These are phyloP conservation scores for Quambalaria eucalypti DNA, from an alignment of 1,284 basidiomycete species.

Conservation along the genomic window DNA sequence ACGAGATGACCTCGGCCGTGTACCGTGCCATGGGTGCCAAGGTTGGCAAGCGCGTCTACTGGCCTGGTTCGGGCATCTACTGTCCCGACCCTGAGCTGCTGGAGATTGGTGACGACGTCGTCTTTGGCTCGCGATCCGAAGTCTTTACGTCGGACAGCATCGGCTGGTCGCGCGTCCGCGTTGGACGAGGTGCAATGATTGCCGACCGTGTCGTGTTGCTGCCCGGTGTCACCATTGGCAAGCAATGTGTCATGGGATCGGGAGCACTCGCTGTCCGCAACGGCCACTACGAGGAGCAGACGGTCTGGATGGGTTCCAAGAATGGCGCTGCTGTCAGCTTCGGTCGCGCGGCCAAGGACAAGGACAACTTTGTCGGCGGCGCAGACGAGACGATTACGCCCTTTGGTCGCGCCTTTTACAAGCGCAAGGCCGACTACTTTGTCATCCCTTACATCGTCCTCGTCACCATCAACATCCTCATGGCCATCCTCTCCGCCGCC, in stretches of 20 bases:
- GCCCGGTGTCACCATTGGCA: conserved; percentile 42
- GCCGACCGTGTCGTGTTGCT: conserved; percentile 45
- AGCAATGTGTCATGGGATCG: conserved; percentile 46
- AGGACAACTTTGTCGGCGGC: conserved; percentile 9
- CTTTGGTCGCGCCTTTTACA: conserved; percentile 46
- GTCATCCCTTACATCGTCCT: conserved; percentile 45
- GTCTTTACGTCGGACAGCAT: conserved; percentile 46
- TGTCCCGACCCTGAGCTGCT: conserved; percentile 46
- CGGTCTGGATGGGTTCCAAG: conserved; percentile 47
- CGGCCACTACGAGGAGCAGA: conserved; percentile 44
- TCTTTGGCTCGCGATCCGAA: conserved; percentile 46
- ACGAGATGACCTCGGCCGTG: conserved; percentile 46
- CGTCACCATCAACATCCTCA: conserved; percentile 40
- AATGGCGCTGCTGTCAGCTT: conserved; percentile 47
- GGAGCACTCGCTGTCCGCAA: conserved; percentile 43
- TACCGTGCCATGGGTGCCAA: conserved; percentile 46
- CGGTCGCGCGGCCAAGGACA: conserved; percentile 33
- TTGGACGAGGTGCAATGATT: conserved; percentile 46
- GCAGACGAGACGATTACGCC: conserved; percentile 44
- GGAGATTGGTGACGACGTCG: conserved; percentile 46
- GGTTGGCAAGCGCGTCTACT: conserved; percentile 46
- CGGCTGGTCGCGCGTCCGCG: conserved; percentile 43
- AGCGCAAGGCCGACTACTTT: conserved; percentile 45
- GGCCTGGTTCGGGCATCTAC: conserved; percentile 46
- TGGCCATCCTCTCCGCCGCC: conserved; percentile 37